Evolutionary conservation across 305 asterid genomes (phyloP), one percentile per base, ranked within the genome.

Genomic region (Striga hermonthica): DNA sequence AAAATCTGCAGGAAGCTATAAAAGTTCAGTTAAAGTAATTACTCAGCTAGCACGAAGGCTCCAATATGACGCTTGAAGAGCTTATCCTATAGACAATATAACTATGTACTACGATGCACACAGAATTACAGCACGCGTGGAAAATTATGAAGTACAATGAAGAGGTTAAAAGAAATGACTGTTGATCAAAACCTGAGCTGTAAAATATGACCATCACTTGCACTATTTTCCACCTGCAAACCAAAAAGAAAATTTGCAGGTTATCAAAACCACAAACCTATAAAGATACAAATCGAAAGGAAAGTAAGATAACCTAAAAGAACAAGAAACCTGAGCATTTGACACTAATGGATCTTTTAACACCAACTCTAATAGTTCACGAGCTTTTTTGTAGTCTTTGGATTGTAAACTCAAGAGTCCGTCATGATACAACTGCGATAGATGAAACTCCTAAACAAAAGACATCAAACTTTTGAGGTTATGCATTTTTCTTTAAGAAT

Each of bases 391-490:
- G 72, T 85, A 90, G 66, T 94, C 96, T 79, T 85, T 88, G 61
- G 95, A 85, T 78, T 88, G 96, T 75, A 94, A 77, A 60, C 81
- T 85, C 81, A 80, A 53, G 57, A 94, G 96, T 22, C 99, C 99
- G 71, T 94, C 96, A 39, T 86, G 97, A 84, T 94, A 94, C 61
- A 83, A 73, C 78, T 94, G 96, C 59, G 99, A 86, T 48, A 94
- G 81, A 77, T 84, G 95, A 76, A 84, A 88, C 74, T 94, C 99
- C 99, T 94, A 83, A 50, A 72, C n/a, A 39, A 59, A 37, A 59
- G 11, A 67, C 50, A 16, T 57, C 68, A 71, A 47, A 62, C 11
- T 44, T 64, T 58, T 16, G 44, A 34, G 62, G 4, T 60, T 65
- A 57, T 34, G 37, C 16, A 57, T 38, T 13, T 58, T 57, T 31